These are phyloP conservation scores for Penicillium occitanis DNA, from an alignment of 2,329 filamentous ascomycete genomes.

Conservation along the genomic window DNA sequence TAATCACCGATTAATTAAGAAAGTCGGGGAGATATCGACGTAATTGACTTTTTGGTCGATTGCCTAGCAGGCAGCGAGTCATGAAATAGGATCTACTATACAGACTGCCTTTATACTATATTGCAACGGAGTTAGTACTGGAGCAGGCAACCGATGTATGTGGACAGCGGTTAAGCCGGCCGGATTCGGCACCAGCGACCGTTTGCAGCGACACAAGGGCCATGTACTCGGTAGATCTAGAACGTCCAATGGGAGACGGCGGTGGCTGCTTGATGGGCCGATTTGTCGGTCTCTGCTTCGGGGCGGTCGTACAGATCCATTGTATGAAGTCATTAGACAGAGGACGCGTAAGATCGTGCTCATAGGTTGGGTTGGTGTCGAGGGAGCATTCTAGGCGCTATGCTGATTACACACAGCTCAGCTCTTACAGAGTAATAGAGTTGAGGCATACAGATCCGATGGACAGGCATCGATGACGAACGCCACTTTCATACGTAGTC, in stretches of 20 bases:
- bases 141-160: not conserved
- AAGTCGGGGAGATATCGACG: not conserved
- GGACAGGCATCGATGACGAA: not conserved
- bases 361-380: not conserved
- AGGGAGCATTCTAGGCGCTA: not conserved
- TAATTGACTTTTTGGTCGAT: not conserved
- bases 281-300: constrained; percentile 1
- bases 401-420: not conserved
- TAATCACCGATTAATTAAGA: not conserved
- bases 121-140: not conserved
- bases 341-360: constrained; percentile 14
- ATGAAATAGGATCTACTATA: not conserved
- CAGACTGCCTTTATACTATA: too few species aligned
- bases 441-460: not conserved
- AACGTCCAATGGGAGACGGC: not conserved
- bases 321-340: constrained; percentile 12
- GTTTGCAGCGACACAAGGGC: not conserved
- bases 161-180: not conserved
- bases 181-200: not conserved
- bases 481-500: not conserved
- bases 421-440: not conserved
- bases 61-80: not conserved
- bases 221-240: not conserved
- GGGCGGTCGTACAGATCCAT: not conserved
- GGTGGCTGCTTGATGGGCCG: not conserved